Base-by-base conservation (phyloP, 345 rosid genomes). In the Mangifera indica region DNA sequence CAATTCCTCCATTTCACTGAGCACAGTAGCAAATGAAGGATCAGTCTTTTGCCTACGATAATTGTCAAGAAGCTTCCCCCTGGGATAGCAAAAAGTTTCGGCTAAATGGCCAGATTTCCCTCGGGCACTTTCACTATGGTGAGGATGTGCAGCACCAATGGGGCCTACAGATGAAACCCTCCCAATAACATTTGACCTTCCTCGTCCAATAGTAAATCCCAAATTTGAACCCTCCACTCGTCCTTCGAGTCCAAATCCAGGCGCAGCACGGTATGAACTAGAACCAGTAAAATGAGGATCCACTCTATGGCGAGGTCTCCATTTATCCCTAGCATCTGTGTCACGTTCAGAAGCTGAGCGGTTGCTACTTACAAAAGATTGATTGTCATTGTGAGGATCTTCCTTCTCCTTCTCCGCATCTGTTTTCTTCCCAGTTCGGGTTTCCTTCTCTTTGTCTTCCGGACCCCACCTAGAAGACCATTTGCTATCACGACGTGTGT, bases 391-490 rank as follows among this genome's bases (percentile, higher is more conserved):
- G 53, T 81, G 82, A 76, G 67, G 10, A 74, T 84, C 89, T 54
- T 85, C 89, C 74, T 81, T 85, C 58, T 82, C 84, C 40, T 75
- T 79, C 72, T 84, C 90, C 37, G 40, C 57, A 58, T 85, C 89
- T n/a, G 70, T 63, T 72, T 67, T 87, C 82, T 81, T 89, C 75
- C 85, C 93, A 37, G 59, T 60, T 17, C 85, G 85, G n/a, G 84
- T 70, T 54, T 85, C 91, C 75, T 80, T 89, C 63, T 87, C 93
- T 73, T 80, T 89, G 68, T 87, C 93, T 46, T 89, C 91, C 42
- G 93, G 91, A 76, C 93, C 93, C 93, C 93, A 89, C 80, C 93
- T 85, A 24, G 93, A 84, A 2, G 91, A 85, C 93, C 93, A 89
- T 76, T 87, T 89, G 81, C 81, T 84, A 77, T 89, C 91, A 54